A percentile compares a stretch with the other conserved stretches of the same genome.
phyloP scores from a whole-genome alignment of 1,284 basidiomycete genomes.

The Exobasidium cylindrosporum region DNA sequence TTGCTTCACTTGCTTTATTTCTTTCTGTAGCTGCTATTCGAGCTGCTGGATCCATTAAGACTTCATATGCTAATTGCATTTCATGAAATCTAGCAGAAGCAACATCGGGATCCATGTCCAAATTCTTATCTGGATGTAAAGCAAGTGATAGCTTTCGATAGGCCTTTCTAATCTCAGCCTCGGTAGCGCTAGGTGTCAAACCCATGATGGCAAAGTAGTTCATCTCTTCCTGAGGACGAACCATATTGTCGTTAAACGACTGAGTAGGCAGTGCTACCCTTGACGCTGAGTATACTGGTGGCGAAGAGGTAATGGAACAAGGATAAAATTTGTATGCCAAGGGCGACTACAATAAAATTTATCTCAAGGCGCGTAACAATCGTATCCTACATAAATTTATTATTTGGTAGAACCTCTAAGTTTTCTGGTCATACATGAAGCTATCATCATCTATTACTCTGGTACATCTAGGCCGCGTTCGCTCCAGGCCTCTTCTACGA shows the following conservation, averaged over 20 bases:
- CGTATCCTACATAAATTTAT: no score
- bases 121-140: constrained; percentile 24
- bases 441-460: not conserved
- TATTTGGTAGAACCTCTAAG: no score
- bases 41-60: constrained; percentile 76
- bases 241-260: no score
- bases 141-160: constrained; percentile 20
- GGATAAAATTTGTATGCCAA: no score
- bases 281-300: no score
- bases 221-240: constrained; percentile 3
- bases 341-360: no score
- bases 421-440: no score
- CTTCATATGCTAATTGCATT: constrained; percentile 77
- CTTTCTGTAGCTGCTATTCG: constrained; percentile 79
- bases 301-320: no score
- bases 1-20: constrained; percentile 68
- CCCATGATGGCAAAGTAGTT: constrained; percentile 16
- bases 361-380: no score
- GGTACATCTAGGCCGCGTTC: constrained; percentile 16
- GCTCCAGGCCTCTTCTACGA: constrained; percentile 43
- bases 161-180: constrained; percentile 21
- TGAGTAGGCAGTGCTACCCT: no score
- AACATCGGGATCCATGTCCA: constrained; percentile 38
- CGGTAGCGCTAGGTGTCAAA: constrained; percentile 15
- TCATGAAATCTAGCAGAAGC: constrained; percentile 79